A percentile compares a stretch with the other conserved stretches of the same genome.
Conservation (phyloP, 2,329 filamentous ascomycete species). For the Botrytis elliptica region DNA sequence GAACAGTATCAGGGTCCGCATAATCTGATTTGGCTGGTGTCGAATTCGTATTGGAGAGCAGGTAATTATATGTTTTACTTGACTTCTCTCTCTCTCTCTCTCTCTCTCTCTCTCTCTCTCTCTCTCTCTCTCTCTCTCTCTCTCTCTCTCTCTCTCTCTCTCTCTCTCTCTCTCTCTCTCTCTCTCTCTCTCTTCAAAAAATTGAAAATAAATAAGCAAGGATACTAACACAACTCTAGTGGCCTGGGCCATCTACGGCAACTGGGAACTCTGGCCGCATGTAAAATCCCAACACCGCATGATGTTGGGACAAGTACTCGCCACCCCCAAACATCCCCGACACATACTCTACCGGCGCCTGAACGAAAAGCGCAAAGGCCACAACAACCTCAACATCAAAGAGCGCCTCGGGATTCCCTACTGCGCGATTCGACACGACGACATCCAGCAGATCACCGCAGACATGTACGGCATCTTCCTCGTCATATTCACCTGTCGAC, state of each 20-base stretch:
- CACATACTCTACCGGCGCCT: not conserved
- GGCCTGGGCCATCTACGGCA: constrained; percentile 8
- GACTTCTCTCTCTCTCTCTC: not conserved
- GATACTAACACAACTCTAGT: not conserved
- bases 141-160: no score
- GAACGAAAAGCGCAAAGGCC: not conserved
- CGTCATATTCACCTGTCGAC: not conserved
- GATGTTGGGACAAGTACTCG: not conserved
- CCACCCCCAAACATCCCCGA: not conserved
- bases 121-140: no score
- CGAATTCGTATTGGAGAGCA: not conserved
- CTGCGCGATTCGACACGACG: constrained; percentile 5
- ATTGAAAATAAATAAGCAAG: not conserved
- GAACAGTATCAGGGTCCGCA: not conserved
- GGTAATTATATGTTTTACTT: not conserved
- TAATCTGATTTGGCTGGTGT: not conserved
- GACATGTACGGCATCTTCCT: constrained; percentile 7
- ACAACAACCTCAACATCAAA: not conserved
- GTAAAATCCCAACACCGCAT: constrained; percentile 15
- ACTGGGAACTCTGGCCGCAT: not conserved
- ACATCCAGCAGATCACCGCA: constrained; percentile 15
- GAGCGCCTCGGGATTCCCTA: constrained; percentile 8
- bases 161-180: no score
- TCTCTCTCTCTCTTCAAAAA: no score
- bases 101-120: no score